phyloP scores from a whole-genome alignment of 129 eudicot species.

The Arctium minus region DNA sequence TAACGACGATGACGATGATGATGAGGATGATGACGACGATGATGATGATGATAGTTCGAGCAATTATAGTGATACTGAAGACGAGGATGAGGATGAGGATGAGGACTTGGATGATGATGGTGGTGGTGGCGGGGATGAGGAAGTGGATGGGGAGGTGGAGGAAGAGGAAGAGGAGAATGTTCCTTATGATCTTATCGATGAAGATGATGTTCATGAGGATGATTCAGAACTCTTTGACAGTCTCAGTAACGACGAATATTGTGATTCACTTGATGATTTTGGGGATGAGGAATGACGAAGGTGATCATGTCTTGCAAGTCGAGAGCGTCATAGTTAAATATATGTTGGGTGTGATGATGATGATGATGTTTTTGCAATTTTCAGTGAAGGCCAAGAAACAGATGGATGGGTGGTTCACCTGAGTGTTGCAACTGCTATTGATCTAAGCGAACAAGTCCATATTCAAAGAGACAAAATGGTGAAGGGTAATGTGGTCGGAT shows the following conservation, averaged over 20 bases:
- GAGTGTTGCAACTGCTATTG: neutral
- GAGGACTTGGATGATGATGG: neutral
- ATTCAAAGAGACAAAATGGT: neutral
- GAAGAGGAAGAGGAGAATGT: slow-evolving; percentile 9
- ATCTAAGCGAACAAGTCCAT: neutral
- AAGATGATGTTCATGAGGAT: slow-evolving; percentile 1
- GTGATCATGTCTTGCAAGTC: neutral
- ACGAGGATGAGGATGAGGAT: neutral
- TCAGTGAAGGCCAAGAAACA: neutral
- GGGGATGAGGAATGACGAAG: slow-evolving; percentile 21
- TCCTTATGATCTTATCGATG: slow-evolving; percentile 3
- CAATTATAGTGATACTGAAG: neutral
- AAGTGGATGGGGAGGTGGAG: neutral
- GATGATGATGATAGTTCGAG: neutral
- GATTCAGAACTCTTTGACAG: slow-evolving; percentile 16
- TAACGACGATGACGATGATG: slow-evolving; percentile 2
- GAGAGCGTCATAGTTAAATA: neutral
- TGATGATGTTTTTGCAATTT: slow-evolving; percentile 1
- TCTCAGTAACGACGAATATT: slow-evolving; percentile 16
- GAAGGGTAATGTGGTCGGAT: neutral
- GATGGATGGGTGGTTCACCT: neutral
- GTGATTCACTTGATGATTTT: slow-evolving; percentile 27
- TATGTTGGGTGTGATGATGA: slow-evolving; percentile 18
- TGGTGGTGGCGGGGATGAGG: neutral
- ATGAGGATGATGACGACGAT: neutral